Base-by-base conservation (phyloP, 2,329 filamentous ascomycete species). In the Talaromyces sp. region DNA sequence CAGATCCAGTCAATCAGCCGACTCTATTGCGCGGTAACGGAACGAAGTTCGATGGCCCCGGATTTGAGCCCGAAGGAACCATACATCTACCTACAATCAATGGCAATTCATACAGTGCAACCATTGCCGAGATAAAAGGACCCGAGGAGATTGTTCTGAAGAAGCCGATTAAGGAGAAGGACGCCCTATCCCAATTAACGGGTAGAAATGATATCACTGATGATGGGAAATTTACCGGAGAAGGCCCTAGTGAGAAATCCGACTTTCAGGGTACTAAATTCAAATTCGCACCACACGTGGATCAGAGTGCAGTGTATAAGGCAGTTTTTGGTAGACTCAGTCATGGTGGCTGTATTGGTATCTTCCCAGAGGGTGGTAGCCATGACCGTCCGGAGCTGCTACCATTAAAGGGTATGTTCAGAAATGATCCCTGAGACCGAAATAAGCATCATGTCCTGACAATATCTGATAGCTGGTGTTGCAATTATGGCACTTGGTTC, bases 401-500 rank as follows among this genome's bases (percentile, higher is more conserved):
- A 49, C 94, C 95, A 24, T 83, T 98, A 68, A 98, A 98, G 84
- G 82, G 83, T 85, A 76, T 45, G 45, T 22, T 65, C 52, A 7
- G 39, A 49, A 27, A 31, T 2, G 22, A 39, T 27, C 31, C 59
- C 60, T 43, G 8, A 24, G 6, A 27, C n/a, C 11, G 31, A 52
- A 37, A 27, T 14, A 31, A 43, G 35, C 7, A 24, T 35, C 37
- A 31, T 11, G n/a, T 41, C 59, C 45, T 66, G 47, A 66, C 43
- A 60, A 35, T 5, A 8, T 7, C 9, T 41, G 13, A 19, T 69
- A 87, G 94, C 95, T 72, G 94, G 94, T 76, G 92, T 99, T 66
- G 95, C 95, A 66, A 95, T 99, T 74, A 99, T 99, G 94, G 95
- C 94, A 13, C 85, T 99, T 41, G 94, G 94, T 45, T 90, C 95